Percentiles rank a stretch among this genome's conserved stretches.
Conservation (phyloP, 768 basidiomycete genomes). For the Crassisporium funariophilum region DNA sequence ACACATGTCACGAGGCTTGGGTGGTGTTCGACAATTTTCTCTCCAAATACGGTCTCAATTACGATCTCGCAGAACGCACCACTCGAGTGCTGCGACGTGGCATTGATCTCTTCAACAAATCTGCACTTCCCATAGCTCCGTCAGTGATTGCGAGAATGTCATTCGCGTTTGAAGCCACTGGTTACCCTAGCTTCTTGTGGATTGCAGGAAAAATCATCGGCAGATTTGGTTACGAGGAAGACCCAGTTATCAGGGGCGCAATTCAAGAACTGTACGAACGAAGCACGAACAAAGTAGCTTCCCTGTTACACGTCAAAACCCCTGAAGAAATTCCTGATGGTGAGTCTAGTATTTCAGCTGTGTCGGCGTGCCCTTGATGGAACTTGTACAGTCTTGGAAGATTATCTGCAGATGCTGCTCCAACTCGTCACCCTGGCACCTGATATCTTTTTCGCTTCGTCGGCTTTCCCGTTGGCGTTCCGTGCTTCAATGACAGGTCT, state of each 20-base stretch:
- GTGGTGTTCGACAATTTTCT: conserved; percentile 80
- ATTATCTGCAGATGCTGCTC: conserved; percentile 82
- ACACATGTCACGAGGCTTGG: conserved; percentile 83
- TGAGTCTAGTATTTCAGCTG: conserved; percentile 39
- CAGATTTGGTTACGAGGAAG: conserved; percentile 71
- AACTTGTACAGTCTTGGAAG: conserved; percentile 76
- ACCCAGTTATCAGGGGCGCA: conserved; percentile 53
- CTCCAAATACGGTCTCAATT: conserved; percentile 72
- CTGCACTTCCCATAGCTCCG: conserved; percentile 68
- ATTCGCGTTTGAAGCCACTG: conserved; percentile 74
- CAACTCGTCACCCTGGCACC: conserved; percentile 70
- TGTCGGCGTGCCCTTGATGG: background rate
- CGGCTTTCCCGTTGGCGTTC: conserved; percentile 78
- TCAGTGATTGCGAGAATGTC: conserved; percentile 77
- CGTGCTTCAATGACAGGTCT: conserved; percentile 76
- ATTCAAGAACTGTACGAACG: conserved; percentile 73
- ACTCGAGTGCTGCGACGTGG: conserved; percentile 86
- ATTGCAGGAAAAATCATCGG: conserved; percentile 86
- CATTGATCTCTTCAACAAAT: conserved; percentile 74
- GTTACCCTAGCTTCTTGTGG: conserved; percentile 90
- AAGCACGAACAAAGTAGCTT: conserved; percentile 70
- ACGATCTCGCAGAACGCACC: conserved; percentile 77
- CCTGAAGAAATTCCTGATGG: conserved; percentile 86
- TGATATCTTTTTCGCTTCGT: conserved; percentile 76
- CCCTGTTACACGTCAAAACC: conserved; percentile 65